Conservation (phyloP, 202 grass and related monocot species). For the Musa balbisiana region DNA sequence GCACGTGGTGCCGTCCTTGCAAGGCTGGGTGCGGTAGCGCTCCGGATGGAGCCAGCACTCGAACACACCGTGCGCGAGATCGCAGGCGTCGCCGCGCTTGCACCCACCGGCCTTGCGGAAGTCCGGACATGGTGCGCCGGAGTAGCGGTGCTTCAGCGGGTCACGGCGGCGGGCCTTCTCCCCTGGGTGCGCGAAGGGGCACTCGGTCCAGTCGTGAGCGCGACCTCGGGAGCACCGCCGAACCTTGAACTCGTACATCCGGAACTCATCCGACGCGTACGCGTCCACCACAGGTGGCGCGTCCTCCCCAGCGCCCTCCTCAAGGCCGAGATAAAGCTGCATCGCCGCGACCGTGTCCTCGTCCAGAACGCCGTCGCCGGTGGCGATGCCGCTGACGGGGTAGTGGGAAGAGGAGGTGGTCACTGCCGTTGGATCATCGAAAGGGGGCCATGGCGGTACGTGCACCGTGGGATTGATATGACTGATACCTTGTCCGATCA, state of each 20-base stretch:
- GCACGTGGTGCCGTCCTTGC: constrained; percentile 86
- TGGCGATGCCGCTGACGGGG: constrained; percentile 30
- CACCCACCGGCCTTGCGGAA: constrained; percentile 75
- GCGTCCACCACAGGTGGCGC: constrained; percentile 39
- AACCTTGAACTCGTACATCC: constrained; percentile 99
- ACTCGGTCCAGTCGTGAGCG: constrained; percentile 96
- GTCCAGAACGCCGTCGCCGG: constrained; percentile 14
- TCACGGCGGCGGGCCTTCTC: constrained; percentile 92
- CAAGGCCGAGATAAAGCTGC: constrained; percentile 29
- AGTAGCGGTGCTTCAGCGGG: constrained; percentile 77
- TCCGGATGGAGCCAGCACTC: constrained; percentile 98
- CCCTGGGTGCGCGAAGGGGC: constrained; percentile 84
- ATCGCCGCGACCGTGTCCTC: constrained; percentile 31
- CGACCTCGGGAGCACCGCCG: constrained; percentile 52
- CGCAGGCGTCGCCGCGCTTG: constrained; percentile 81
- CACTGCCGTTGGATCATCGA: constrained; percentile 30
- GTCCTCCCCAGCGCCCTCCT: constrained; percentile 25
- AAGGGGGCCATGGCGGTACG: constrained; percentile 50
- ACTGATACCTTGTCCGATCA: constrained; percentile 37
- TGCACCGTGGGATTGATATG: constrained; percentile 26
- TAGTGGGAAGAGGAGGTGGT: not conserved
- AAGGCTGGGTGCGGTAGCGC: constrained; percentile 85
- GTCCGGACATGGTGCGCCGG: constrained; percentile 75
- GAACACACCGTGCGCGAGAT: constrained; percentile 89
- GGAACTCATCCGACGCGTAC: constrained; percentile 70